These are phyloP conservation scores for Thalassiosira ordinaria DNA, from an alignment of 352 stramenopile species.

Conservation along the genomic window DNA sequence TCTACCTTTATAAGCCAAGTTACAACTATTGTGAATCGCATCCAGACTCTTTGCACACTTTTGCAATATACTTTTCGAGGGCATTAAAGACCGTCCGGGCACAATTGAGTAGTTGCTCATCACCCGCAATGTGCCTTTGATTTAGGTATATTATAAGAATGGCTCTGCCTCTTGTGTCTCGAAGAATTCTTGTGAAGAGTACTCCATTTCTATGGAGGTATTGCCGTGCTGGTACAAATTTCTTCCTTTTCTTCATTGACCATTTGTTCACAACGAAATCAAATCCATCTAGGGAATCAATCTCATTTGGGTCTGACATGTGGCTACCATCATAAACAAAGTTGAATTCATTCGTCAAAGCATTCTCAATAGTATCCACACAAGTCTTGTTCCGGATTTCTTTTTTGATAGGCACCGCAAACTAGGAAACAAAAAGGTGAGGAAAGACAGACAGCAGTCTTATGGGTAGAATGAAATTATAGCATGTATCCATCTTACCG, in stretches of 20 bases:
- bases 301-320: conserved; percentile 73
- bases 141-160: conserved; percentile 72
- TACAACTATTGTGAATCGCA: too few species aligned
- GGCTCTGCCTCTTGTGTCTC: conserved; percentile 64
- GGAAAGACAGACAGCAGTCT: too few species aligned
- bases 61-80: conserved; percentile 53
- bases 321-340: conserved; percentile 84
- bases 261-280: conserved; percentile 72
- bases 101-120: conserved; percentile 38
- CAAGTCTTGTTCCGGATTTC: conserved; percentile 59
- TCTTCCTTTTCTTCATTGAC: conserved; percentile 60
- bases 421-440: conserved; percentile 47
- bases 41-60: conserved; percentile 21
- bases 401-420: conserved; percentile 70
- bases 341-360: conserved; percentile 63
- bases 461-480: too few species aligned
- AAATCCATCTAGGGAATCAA: conserved; percentile 77
- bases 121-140: conserved; percentile 46
- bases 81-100: conserved; percentile 46
- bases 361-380: conserved; percentile 61
- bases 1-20: too few species aligned
- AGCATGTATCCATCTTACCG: conserved; percentile 54
- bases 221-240: conserved; percentile 67
- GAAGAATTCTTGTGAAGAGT: conserved; percentile 78
- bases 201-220: conserved; percentile 80